Percentiles rank a stretch among this genome's conserved stretches.
These are phyloP conservation scores for Candida endomychidarum DNA, from an alignment of 805 yeast genomes.

Conservation along the genomic window DNA sequence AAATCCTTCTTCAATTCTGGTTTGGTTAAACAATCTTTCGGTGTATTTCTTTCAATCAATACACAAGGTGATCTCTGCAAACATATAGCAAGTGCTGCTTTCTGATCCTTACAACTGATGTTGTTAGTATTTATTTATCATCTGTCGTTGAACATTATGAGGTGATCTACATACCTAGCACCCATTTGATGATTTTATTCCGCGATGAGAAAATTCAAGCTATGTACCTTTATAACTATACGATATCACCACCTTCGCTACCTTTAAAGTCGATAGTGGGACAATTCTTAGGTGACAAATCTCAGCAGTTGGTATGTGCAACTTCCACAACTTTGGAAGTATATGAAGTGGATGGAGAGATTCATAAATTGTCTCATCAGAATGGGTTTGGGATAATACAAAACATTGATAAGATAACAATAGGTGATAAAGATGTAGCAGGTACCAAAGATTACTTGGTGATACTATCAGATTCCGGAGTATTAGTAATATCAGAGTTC, in stretches of 20 bases:
- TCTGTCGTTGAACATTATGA: no score
- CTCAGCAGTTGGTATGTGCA: slow-evolving; percentile 64
- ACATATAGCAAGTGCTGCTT: slow-evolving; percentile 93
- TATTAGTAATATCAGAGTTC: slow-evolving; percentile 53
- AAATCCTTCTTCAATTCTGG: slow-evolving; percentile 73
- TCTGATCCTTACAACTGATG: slow-evolving; percentile 84
- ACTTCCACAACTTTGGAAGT: slow-evolving; percentile 55
- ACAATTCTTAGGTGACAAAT: slow-evolving; percentile 54
- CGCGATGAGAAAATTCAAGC: slow-evolving; percentile 18
- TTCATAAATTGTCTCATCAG: slow-evolving; percentile 43
- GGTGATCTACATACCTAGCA: slow-evolving; percentile 16
- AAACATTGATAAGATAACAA: slow-evolving; percentile 43
- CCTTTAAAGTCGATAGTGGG: slow-evolving; percentile 63
- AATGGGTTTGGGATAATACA: slow-evolving; percentile 62
- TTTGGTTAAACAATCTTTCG: slow-evolving; percentile 80
- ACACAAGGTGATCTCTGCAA: slow-evolving; percentile 97
- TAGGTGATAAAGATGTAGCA: slow-evolving; percentile 44
- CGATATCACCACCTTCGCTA: slow-evolving; percentile 62
- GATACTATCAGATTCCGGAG: slow-evolving; percentile 79
- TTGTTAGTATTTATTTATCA: slow-evolving; percentile 1
- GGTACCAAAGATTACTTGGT: slow-evolving; percentile 57
- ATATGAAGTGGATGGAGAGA: slow-evolving; percentile 54
- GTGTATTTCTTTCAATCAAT: slow-evolving; percentile 82
- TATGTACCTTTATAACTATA: slow-evolving; percentile 65
- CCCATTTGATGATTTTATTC: slow-evolving; percentile 13